These are phyloP conservation scores for Vitis rotundifolia DNA, from an alignment of 164 flowering plant species.

Conservation along the genomic window DNA sequence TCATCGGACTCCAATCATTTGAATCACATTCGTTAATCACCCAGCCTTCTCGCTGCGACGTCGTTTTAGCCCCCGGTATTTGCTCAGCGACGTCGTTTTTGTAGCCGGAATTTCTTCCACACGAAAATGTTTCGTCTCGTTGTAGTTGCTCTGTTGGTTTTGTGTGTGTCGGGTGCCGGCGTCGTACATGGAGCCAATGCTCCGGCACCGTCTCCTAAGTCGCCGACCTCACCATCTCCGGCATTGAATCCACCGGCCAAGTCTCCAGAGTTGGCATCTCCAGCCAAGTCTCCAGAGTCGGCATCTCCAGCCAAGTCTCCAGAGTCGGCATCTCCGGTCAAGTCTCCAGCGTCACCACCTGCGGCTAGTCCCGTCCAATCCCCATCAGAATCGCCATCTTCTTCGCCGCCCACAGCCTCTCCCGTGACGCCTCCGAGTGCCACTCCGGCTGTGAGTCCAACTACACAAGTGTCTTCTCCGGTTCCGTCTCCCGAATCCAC, in stretches of 20 bases:
- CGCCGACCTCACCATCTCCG: constrained; percentile 15
- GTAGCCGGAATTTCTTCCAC: background rate
- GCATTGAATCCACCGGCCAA: background rate
- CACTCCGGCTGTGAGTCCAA: constrained; percentile 4
- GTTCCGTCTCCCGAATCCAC: constrained; percentile 6
- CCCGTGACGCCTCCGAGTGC: constrained; percentile 11
- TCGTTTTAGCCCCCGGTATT: no score
- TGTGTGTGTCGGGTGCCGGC: constrained; percentile 14
- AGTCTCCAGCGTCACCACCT: constrained; percentile 9
- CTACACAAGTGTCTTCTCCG: constrained; percentile 8
- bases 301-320: constrained; percentile 22
- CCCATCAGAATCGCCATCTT: constrained; percentile 17
- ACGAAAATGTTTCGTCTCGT: background rate
- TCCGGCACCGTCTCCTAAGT: constrained; percentile 26
- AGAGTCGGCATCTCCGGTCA: background rate
- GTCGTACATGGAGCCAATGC: constrained; percentile 26
- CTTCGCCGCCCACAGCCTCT: constrained; percentile 6
- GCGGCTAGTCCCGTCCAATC: constrained; percentile 8
- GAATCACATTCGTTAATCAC: no score
- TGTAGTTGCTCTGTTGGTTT: background rate
- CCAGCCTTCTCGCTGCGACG: no score
- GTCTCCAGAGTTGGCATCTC: constrained; percentile 3
- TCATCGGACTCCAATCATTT: no score
- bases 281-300: background rate
- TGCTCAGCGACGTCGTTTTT: background rate